phyloP scores from a whole-genome alignment of 2,329 filamentous ascomycete genomes.

The Orbilia brochopaga region DNA sequence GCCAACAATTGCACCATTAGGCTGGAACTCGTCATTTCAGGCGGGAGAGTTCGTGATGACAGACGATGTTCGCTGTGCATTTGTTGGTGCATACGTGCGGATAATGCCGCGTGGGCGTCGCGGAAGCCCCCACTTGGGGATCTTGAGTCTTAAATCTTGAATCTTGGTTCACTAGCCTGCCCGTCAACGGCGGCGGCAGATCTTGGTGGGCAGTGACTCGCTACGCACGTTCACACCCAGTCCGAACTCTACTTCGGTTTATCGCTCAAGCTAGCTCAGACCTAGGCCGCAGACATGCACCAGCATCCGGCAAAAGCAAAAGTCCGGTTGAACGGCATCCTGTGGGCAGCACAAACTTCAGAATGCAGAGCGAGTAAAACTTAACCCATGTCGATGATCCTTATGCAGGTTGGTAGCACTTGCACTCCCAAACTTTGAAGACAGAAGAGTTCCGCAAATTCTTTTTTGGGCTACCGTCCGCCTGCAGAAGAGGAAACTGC shows the following conservation, averaged over 20 bases:
- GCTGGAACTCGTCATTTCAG: background rate
- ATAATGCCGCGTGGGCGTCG: background rate
- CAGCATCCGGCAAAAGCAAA: no score
- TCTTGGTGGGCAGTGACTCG: no score
- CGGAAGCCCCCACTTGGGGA: conserved; percentile 3
- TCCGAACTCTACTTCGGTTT: no score
- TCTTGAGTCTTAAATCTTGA: no score
- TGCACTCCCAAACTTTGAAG: background rate
- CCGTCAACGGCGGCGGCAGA: no score
- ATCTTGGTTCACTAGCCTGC: no score
- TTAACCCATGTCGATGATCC: conserved; percentile 2
- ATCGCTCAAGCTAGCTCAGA: no score
- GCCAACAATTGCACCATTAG: conserved; percentile 4
- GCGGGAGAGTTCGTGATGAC: background rate
- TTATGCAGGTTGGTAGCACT: background rate
- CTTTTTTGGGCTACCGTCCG: conserved; percentile 11
- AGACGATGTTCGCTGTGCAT: background rate
- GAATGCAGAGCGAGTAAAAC: background rate
- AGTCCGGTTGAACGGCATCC: background rate
- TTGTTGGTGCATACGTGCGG: background rate
- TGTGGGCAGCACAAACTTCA: background rate
- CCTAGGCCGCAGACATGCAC: no score
- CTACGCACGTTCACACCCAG: no score
- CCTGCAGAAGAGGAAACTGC: conserved; percentile 26
- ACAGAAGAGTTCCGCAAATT: conserved; percentile 5